Percentiles rank a stretch among this genome's conserved stretches.
Evolutionary conservation across 768 basidiomycete genomes (phyloP).

Genomic region (Suillus placidus): DNA sequence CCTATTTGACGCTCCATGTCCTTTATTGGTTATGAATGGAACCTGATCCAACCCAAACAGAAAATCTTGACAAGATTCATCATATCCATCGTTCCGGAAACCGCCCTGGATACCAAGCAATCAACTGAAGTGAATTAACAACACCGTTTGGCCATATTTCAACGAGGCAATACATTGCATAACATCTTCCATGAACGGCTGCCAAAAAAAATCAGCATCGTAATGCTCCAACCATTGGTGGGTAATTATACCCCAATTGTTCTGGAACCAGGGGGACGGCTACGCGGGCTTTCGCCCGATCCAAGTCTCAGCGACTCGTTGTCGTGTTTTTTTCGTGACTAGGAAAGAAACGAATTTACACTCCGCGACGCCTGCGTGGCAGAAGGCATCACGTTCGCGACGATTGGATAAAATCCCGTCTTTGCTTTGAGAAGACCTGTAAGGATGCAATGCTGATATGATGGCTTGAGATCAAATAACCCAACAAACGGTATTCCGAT

Average conservation of each 20-base stretch:
- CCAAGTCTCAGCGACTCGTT: background rate
- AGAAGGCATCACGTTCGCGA: background rate
- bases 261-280: background rate
- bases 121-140: conserved; percentile 6
- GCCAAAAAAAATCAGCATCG: background rate
- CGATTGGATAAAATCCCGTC: background rate
- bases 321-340: background rate
- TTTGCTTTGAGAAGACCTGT: background rate
- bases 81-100: conserved; percentile 23
- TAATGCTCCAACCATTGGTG: background rate
- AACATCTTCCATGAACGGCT: conserved; percentile 3
- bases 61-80: conserved; percentile 25
- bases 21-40: conserved; percentile 26
- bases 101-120: conserved; percentile 26
- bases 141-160: conserved; percentile 1
- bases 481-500: background rate
- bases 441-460: too few relatives aligned
- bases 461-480: background rate
- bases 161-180: conserved; percentile 6
- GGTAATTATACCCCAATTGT: conserved; percentile 2
- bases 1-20: conserved; percentile 31
- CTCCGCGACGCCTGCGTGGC: conserved; percentile 38
- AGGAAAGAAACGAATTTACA: conserved; percentile 18
- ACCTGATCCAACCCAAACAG: conserved; percentile 33
- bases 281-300: background rate